Percentiles rank a stretch among this genome's conserved stretches.
Conservation (phyloP, 225 moss, liverwort and hornwort species). For the Polytrichum formosum region DNA sequence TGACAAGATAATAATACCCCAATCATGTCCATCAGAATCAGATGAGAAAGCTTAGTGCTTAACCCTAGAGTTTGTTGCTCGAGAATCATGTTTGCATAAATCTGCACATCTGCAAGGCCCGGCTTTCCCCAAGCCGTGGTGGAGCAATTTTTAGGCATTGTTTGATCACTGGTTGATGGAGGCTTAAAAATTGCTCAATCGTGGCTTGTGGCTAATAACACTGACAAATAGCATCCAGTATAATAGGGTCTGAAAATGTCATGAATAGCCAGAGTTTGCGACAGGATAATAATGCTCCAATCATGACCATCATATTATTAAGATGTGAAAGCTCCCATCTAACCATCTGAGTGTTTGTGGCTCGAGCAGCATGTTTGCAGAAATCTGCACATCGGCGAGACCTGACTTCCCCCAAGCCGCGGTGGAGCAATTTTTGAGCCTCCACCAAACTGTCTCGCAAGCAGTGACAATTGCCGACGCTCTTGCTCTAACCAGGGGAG, state of each 20-base stretch:
- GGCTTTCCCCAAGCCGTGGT: slow-evolving; percentile 72
- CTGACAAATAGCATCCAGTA: too few relatives aligned
- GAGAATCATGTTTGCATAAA: slow-evolving; percentile 80
- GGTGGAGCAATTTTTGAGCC: slow-evolving; percentile 82
- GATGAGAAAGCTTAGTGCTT: too few relatives aligned
- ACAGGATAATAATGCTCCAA: too few relatives aligned
- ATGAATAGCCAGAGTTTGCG: too few relatives aligned
- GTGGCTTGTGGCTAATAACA: slow-evolving; percentile 47
- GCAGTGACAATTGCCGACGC: slow-evolving; percentile 72
- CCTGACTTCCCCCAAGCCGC: slow-evolving; percentile 69
- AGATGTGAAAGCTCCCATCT: too few relatives aligned
- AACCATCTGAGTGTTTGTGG: too few relatives aligned
- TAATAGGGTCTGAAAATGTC: too few relatives aligned
- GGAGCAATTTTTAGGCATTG: slow-evolving; percentile 64
- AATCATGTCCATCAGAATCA: too few relatives aligned
- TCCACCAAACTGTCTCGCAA: slow-evolving; percentile 63
- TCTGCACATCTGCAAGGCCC: slow-evolving; percentile 63
- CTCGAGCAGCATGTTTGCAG: slow-evolving; percentile 78
- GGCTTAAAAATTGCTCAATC: slow-evolving; percentile 77
- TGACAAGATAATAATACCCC: too few relatives aligned
- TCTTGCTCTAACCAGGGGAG: slow-evolving; percentile 42
- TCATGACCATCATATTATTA: too few relatives aligned
- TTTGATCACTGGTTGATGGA: slow-evolving; percentile 48
- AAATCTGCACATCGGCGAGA: slow-evolving; percentile 68
- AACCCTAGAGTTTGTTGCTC: too few relatives aligned